A percentile compares a stretch with the other conserved stretches of the same genome.
These are phyloP conservation scores for Phlebiopsis flavidoalba DNA, from an alignment of 768 basidiomycete species.

Conservation along the genomic window DNA sequence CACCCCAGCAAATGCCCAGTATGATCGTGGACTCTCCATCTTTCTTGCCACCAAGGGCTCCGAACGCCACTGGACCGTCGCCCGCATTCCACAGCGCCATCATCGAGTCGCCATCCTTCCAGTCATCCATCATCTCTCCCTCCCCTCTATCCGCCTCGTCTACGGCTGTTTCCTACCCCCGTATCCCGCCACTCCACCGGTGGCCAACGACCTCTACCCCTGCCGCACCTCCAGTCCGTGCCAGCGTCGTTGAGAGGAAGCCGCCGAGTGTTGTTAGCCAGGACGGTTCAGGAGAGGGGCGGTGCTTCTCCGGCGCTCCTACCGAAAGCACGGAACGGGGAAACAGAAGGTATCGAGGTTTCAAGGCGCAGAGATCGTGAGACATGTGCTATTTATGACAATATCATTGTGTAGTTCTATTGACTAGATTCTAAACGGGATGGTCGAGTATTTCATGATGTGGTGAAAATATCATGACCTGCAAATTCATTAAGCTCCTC, in stretches of 20 bases:
- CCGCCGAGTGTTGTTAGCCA: not conserved
- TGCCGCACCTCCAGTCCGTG: not conserved
- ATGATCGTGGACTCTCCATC: constrained; percentile 25
- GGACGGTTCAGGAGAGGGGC: not conserved
- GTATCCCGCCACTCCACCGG: not conserved
- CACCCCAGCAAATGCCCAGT: constrained; percentile 16
- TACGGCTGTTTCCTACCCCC: not conserved
- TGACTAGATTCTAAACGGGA: not conserved
- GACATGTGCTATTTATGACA: not conserved
- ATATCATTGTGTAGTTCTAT: not conserved
- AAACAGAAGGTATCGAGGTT: constrained; percentile 8
- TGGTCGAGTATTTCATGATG: too few relatives aligned
- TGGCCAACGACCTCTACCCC: not conserved
- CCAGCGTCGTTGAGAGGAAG: not conserved
- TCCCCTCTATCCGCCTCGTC: not conserved
- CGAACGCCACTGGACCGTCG: not conserved
- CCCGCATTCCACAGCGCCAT: constrained; percentile 2
- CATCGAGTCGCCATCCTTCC: constrained; percentile 8
- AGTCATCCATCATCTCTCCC: not conserved
- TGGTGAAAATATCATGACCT: too few relatives aligned
- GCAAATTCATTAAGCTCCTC: too few relatives aligned
- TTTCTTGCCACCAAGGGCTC: constrained; percentile 8
- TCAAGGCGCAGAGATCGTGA: constrained; percentile 11
- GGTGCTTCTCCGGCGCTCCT: not conserved
- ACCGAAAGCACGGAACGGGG: not conserved